phyloP scores from a whole-genome alignment of 306 rosid species.

The Lathyrus tuberosus region DNA sequence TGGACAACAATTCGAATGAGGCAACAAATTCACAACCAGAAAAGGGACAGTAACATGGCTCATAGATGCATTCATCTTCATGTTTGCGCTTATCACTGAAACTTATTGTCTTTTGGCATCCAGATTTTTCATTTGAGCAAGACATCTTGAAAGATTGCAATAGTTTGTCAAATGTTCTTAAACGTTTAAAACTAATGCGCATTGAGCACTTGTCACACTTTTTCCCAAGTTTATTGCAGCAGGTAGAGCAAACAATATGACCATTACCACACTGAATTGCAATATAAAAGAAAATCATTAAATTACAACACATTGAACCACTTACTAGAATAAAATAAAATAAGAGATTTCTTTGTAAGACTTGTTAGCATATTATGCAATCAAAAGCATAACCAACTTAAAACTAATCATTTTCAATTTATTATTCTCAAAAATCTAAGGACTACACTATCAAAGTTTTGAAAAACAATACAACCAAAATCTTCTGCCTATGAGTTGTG shows the following conservation, averaged over 20 bases:
- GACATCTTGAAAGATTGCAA: slow-evolving; percentile 50
- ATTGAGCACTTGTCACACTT: slow-evolving; percentile 57
- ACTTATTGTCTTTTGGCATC: neutral
- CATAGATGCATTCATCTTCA: neutral
- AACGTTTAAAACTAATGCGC: slow-evolving; percentile 54
- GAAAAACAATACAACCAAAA: too few relatives aligned
- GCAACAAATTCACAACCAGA: neutral
- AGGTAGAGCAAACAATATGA: slow-evolving; percentile 63
- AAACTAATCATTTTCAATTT: neutral
- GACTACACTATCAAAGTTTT: too few relatives aligned
- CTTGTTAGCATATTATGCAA: neutral
- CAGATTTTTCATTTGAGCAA: slow-evolving; percentile 8
- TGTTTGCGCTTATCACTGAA: neutral
- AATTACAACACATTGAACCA: neutral
- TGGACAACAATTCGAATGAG: neutral
- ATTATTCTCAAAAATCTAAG: too few relatives aligned
- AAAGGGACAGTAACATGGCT: neutral
- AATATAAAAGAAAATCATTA: slow-evolving; percentile 8
- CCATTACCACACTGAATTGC: slow-evolving; percentile 69
- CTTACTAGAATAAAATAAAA: neutral
- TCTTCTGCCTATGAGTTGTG: too few relatives aligned
- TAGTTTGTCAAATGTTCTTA: slow-evolving; percentile 62
- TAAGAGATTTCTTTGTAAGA: neutral
- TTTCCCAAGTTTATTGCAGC: slow-evolving; percentile 42
- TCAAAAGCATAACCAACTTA: neutral